Conservation (phyloP, 768 basidiomycete species). For the Kwoniella pini region DNA sequence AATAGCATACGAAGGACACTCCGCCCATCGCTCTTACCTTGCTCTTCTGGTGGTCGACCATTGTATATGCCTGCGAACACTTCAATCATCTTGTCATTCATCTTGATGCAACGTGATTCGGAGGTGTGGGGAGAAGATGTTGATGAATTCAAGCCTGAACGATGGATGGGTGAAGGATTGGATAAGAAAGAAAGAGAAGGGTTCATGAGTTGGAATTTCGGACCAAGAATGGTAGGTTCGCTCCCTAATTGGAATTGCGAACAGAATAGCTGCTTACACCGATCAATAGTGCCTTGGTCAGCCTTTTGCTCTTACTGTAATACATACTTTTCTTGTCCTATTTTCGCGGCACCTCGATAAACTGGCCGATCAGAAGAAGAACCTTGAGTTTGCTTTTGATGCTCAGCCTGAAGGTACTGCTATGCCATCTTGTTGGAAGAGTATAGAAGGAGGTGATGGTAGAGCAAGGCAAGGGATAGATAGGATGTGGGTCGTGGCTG, state of each 20-base stretch:
- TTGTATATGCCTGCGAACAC: constrained; percentile 49
- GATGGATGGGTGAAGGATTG: constrained; percentile 67
- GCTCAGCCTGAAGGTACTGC: constrained; percentile 25
- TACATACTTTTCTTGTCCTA: constrained; percentile 36
- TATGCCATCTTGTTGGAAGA: constrained; percentile 36
- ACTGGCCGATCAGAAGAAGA: neutral
- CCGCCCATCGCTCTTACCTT: constrained; percentile 38
- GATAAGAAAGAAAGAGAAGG: constrained; percentile 23
- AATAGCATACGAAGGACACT: constrained; percentile 48
- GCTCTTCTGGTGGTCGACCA: constrained; percentile 24
- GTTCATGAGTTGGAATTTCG: constrained; percentile 41
- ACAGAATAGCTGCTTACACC: neutral
- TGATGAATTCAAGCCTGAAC: constrained; percentile 72
- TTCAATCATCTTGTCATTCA: constrained; percentile 63
- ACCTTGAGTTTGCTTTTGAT: constrained; percentile 27
- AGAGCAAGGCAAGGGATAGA: constrained; percentile 36
- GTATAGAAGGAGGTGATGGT: constrained; percentile 23
- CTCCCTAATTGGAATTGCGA: too few relatives aligned
- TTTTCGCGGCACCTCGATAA: constrained; percentile 23
- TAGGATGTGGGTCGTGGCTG: constrained; percentile 39
- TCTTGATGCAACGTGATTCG: constrained; percentile 68
- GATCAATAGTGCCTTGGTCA: constrained; percentile 45
- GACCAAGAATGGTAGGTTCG: constrained; percentile 47
- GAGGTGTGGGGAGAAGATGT: constrained; percentile 75
- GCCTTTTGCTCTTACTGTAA: constrained; percentile 39